Evolutionary conservation across 345 rosid genomes (phyloP).

Genomic region (Nephelium lappaceum): DNA sequence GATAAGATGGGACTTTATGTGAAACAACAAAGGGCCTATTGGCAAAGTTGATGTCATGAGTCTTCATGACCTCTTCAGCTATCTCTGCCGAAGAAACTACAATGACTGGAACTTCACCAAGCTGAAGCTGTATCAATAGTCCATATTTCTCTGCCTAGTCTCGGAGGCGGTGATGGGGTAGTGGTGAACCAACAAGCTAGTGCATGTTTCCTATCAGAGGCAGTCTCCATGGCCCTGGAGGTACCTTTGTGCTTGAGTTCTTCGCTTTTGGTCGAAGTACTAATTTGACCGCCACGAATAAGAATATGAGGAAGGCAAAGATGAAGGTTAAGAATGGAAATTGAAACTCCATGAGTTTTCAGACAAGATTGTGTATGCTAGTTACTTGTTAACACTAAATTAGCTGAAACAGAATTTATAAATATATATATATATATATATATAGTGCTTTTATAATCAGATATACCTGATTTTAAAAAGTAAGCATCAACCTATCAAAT

Average conservation of each 20-base stretch:
- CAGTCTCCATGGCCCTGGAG: slow-evolving; percentile 1
- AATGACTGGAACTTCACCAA: slow-evolving; percentile 36
- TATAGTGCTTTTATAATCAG: too few species aligned
- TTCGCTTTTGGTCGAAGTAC: neutral
- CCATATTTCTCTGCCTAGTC: slow-evolving; percentile 25
- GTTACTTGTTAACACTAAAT: neutral
- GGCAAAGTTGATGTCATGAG: slow-evolving; percentile 35
- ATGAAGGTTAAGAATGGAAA: slow-evolving; percentile 7
- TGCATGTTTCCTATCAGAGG: slow-evolving; percentile 6
- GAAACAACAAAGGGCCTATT: slow-evolving; percentile 30
- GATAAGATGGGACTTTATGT: slow-evolving; percentile 5
- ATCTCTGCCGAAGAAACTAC: slow-evolving; percentile 33
- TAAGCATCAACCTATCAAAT: too few species aligned
- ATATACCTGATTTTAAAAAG: too few species aligned
- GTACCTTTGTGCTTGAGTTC: neutral
- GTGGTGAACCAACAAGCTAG: slow-evolving; percentile 11
- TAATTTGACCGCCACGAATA: neutral
- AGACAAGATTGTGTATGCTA: neutral
- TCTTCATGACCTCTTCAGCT: slow-evolving; percentile 33
- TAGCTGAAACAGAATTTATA: too few species aligned
- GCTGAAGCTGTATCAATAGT: slow-evolving; percentile 37
- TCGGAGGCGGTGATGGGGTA: slow-evolving; percentile 33
- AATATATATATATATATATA: too few species aligned
- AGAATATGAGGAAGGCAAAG: slow-evolving; percentile 14
- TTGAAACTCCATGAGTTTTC: neutral